These are phyloP conservation scores for Paraglomus occultum DNA, from an alignment of 192 early-diverging fungal genomes.

Conservation along the genomic window DNA sequence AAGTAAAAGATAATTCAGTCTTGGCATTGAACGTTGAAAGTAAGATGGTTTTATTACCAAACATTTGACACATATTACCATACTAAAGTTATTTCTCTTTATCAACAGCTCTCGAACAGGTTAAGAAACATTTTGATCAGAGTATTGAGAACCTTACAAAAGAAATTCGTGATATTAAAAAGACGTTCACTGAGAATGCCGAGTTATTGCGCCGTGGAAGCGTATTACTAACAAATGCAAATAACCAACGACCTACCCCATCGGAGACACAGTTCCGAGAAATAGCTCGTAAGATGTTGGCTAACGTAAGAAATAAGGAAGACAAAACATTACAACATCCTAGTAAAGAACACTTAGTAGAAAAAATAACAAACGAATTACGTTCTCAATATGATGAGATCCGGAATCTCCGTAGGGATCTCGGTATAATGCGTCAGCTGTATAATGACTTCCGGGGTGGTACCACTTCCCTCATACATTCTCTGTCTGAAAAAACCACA, in stretches of 20 bases:
- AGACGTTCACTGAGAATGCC: conserved; percentile 23
- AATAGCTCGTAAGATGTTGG: conserved; percentile 30
- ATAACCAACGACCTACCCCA: conserved; percentile 10
- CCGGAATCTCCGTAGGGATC: conserved; percentile 47
- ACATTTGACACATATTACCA: conserved; percentile 24
- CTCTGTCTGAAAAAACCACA: conserved; percentile 38
- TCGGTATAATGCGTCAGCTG: conserved; percentile 49
- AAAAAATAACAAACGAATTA: conserved; percentile 34
- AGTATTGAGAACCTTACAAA: conserved; percentile 39
- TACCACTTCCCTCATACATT: conserved; percentile 39
- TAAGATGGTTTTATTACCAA: conserved; percentile 27
- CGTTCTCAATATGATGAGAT: conserved; percentile 46
- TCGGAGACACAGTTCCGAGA: neutral
- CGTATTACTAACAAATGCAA: conserved; percentile 8
- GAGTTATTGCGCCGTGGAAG: conserved; percentile 20
- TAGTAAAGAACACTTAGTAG: conserved; percentile 8
- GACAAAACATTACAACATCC: too few species aligned
- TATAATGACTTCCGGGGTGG: conserved; percentile 52
- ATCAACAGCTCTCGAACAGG: conserved; percentile 43
- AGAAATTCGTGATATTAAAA: conserved; percentile 43
- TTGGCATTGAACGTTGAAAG: conserved; percentile 53
- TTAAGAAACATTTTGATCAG: conserved; percentile 46
- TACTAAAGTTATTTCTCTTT: neutral
- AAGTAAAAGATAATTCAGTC: conserved; percentile 58
- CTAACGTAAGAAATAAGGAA: conserved; percentile 28